Conservation (phyloP, 179 eudicot species). For the Beta lomatogona region DNA sequence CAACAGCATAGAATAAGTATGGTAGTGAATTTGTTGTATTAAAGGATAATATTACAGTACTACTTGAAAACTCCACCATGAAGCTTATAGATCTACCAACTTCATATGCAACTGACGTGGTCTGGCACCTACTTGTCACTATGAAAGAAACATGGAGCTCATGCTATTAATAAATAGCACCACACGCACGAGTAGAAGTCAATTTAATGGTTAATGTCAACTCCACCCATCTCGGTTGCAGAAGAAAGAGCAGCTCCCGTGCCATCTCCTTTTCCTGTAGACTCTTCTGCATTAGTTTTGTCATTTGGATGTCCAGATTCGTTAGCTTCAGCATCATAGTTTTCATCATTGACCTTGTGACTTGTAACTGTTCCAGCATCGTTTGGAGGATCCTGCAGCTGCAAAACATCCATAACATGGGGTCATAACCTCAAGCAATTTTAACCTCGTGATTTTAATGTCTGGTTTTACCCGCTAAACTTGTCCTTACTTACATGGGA, state of each 20-base stretch:
- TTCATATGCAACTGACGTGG: too few species aligned
- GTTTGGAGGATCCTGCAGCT: constrained; percentile 62
- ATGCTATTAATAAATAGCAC: not conserved
- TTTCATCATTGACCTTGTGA: constrained; percentile 12
- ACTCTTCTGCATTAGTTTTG: constrained; percentile 25
- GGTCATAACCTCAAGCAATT: not conserved
- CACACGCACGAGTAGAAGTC: not conserved
- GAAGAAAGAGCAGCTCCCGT: constrained; percentile 14
- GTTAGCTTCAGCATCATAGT: not conserved
- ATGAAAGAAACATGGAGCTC: too few species aligned
- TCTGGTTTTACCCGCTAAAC: not conserved
- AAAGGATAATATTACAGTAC: too few species aligned
- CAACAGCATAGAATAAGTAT: too few species aligned
- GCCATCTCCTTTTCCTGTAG: constrained; percentile 28
- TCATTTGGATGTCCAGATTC: constrained; percentile 18
- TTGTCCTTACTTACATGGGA: not conserved
- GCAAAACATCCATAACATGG: constrained; percentile 12
- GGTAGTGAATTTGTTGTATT: too few species aligned
- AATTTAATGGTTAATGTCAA: not conserved
- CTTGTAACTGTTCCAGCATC: constrained; percentile 28
- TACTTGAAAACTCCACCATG: too few species aligned
- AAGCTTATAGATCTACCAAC: too few species aligned
- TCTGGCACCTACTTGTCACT: too few species aligned
- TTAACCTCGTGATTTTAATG: not conserved
- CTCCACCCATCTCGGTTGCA: not conserved